Evolutionary conservation across 1,284 basidiomycete species (phyloP), one percentile per base, ranked within the genome.

Genomic region (Psilocybe mexicana): DNA sequence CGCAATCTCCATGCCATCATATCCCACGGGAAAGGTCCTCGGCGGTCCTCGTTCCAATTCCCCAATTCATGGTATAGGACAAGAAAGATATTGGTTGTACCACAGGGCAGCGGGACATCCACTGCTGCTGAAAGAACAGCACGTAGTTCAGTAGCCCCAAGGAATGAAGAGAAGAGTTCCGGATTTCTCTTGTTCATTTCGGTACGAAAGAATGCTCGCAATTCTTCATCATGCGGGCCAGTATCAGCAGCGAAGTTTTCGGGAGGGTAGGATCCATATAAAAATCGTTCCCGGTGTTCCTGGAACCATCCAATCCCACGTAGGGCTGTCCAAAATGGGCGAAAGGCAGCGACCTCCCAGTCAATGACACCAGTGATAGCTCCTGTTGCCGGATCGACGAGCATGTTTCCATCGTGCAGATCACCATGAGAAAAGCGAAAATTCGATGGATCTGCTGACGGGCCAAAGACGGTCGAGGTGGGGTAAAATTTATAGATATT

Each of bases 381-480:
- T 8, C 61, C 61, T 1, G 59, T 48, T 38, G 57, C 23, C 2
- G 58, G 61, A 46, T 60, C 58, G 7, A 63, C 54, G 40, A 63
- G 48, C n/a, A 60, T 58, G 33, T 60, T 63, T 18, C 30, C 55
- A 10, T 48, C 52, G 43, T 58, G 55, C 30, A 63, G 48, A 46
- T 60, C 61, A 44, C 55, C 59, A 47, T 63, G 61, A n/a, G 58
- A 52, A 26, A 62, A 62, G 42, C 51, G 24, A 42, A 59, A 59
- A 23, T 50, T 53, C 38, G n/a, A 42, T 52, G 56, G 12, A 35
- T 49, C 18, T 18, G 18, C 18, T 25, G 38, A 45, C 12, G 51
- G 54, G 14, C 54, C 57, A 28, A 59, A 59, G 6, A 6, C 18
- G 18, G 18, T 18, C 18, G 18, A 18, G 18, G 6, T 36, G 35